Base-by-base conservation (phyloP, 306 rosid genomes). In the Castanea crenata region DNA sequence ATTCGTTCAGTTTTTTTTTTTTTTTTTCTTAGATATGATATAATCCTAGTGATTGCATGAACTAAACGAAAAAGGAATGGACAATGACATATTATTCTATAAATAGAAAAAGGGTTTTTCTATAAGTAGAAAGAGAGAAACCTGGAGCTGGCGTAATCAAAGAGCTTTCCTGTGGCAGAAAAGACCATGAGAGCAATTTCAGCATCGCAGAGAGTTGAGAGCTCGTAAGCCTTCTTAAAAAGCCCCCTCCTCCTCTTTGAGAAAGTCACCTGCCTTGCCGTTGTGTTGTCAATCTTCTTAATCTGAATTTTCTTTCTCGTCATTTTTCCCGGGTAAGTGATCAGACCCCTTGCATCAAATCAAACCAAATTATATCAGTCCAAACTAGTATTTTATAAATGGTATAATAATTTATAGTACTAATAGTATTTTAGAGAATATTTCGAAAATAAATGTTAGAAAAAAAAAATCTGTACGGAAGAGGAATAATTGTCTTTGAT, bases 121-220 rank as follows among this genome's bases (percentile, higher is more conserved):
- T 63, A 4, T 29, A 27, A 29, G 41, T 29, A 35, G 55, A 74
- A 44, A 25, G 25, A 6, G 11, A 18, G 69, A 38, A 34, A 86
- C 92, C 85, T 86, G 34, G 88, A 76, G 79, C 55, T 83, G 71
- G 85, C 71, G 55, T 68, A 81, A 20, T 85, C 85, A 23, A 55
- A 83, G 78, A 88, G 84, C 35, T 74, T 86, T 13, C 87, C 84
- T 4, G 90, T 51, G 5, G 82, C 14, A 20, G 90, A 84, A 20
- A 86, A 83, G 74, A 88, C 77, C 0, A 67, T 12, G 34, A 88
- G 71, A 63, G 81, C 89, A 57, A 86, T 72, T 51, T 88, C 85
- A 70, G 88, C 88, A 74, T 88, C 91, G 44, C 91, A 83, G 2
- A 85, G 79, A 18, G 80, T 82, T 6, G 87, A 83, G 64, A 88